Evolutionary conservation across 208 protist species (phyloP).

Genomic region (Wallacemonas sp.): DNA sequence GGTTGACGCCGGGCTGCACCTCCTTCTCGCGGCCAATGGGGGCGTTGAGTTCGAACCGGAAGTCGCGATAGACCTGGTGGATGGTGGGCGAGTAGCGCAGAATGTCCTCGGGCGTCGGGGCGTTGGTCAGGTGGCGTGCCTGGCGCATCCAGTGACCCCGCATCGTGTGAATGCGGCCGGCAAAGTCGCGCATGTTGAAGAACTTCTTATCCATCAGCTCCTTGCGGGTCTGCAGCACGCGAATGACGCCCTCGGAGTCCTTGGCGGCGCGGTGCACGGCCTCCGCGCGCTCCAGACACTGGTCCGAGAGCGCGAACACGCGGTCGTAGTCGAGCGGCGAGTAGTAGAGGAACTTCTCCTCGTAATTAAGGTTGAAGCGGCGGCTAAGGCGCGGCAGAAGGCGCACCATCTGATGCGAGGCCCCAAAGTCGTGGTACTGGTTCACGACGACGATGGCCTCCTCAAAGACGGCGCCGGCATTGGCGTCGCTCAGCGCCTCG

Average conservation of each 20-base stretch:
- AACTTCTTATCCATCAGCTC: slow-evolving; percentile 89
- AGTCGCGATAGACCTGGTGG: slow-evolving; percentile 90
- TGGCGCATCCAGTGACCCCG: slow-evolving; percentile 88
- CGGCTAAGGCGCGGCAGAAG: slow-evolving; percentile 79
- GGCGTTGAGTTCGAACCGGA: slow-evolving; percentile 83
- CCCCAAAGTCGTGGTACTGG: slow-evolving; percentile 76
- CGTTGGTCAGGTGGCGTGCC: slow-evolving; percentile 72
- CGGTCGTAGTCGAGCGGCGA: slow-evolving; percentile 90
- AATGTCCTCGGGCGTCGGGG: slow-evolving; percentile 85
- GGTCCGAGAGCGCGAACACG: slow-evolving; percentile 80
- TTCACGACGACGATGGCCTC: slow-evolving; percentile 74
- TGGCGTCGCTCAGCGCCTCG: slow-evolving; percentile 45
- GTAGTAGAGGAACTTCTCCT: slow-evolving; percentile 92
- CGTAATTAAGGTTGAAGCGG: slow-evolving; percentile 84
- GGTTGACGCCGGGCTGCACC: slow-evolving; percentile 81
- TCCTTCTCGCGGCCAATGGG: slow-evolving; percentile 87
- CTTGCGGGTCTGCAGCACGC: slow-evolving; percentile 78
- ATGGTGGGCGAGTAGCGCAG: slow-evolving; percentile 88
- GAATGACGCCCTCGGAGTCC: slow-evolving; percentile 59
- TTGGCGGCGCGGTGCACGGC: slow-evolving; percentile 40
- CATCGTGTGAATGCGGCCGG: slow-evolving; percentile 89
- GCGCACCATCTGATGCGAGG: slow-evolving; percentile 87
- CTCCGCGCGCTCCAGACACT: slow-evolving; percentile 82
- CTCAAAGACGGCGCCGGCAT: slow-evolving; percentile 68
- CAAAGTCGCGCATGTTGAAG: slow-evolving; percentile 91